phyloP scores from a whole-genome alignment of 2,329 filamentous ascomycete species.

The Aureobasidium sp. region DNA sequence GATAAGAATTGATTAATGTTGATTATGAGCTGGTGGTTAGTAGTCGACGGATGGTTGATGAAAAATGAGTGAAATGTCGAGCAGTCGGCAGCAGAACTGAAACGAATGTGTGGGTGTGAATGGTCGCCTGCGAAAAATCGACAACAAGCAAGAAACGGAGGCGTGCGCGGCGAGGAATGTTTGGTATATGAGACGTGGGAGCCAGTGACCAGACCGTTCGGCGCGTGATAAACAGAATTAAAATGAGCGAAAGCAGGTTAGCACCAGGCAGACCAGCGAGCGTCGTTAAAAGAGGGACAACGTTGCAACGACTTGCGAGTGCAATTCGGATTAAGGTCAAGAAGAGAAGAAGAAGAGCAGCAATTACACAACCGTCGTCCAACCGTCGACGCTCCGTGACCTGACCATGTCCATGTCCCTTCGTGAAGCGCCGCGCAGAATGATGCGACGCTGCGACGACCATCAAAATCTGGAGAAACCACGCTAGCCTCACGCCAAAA shows the following conservation, averaged over 20 bases:
- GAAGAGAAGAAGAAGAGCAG: conserved; percentile 10
- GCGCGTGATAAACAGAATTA: conserved; percentile 15
- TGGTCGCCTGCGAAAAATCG: conserved; percentile 7
- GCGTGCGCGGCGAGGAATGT: conserved; percentile 15
- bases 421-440: neutral
- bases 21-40: conserved; percentile 4
- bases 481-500: neutral
- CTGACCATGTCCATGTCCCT: neutral
- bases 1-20: conserved; percentile 1
- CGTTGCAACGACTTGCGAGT: conserved; percentile 9
- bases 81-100: neutral
- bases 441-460: conserved; percentile 13
- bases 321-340: conserved; percentile 4
- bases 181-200: conserved; percentile 14
- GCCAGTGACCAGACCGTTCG: conserved; percentile 12
- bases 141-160: conserved; percentile 14
- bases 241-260: conserved; percentile 15
- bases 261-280: neutral
- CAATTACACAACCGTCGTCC: conserved; percentile 11
- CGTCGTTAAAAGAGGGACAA: conserved; percentile 16
- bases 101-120: neutral
- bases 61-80: conserved; percentile 14
- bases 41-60: neutral
- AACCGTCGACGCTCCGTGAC: conserved; percentile 5
- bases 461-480: conserved; percentile 6